phyloP scores from a whole-genome alignment of 768 basidiomycete genomes.

The Tremella fuciformis region DNA sequence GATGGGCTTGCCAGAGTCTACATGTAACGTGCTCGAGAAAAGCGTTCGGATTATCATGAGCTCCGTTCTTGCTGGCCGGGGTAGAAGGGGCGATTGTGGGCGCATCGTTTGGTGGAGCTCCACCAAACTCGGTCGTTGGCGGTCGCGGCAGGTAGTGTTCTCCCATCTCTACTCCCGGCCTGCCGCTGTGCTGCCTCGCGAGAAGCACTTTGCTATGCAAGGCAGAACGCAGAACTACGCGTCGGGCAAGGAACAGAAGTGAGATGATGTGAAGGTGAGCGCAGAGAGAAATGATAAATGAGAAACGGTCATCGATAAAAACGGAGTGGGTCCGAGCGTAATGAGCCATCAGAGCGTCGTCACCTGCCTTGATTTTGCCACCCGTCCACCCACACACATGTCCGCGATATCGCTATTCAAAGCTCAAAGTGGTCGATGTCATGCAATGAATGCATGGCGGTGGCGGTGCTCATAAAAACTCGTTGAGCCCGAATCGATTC shows the following conservation, averaged over 20 bases:
- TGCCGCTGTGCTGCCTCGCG: not conserved
- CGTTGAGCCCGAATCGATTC: slow-evolving; percentile 10
- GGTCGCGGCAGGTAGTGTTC: not conserved
- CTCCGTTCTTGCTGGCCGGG: slow-evolving; percentile 2
- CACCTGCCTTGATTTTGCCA: not conserved
- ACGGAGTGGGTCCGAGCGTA: too few relatives aligned
- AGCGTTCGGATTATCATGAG: not conserved
- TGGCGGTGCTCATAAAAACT: slow-evolving; percentile 14
- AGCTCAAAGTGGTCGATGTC: not conserved
- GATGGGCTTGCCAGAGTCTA: slow-evolving; percentile 22
- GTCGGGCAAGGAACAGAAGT: not conserved
- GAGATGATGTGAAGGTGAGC: too few relatives aligned
- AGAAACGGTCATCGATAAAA: too few relatives aligned
- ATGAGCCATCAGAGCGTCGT: not conserved
- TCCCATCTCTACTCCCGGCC: too few relatives aligned
- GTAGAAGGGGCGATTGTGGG: slow-evolving; percentile 5
- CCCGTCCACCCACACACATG: not conserved
- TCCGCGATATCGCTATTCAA: not conserved
- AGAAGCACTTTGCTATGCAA: too few relatives aligned
- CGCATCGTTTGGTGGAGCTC: slow-evolving; percentile 1
- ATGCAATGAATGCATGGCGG: not conserved
- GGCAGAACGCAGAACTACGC: too few relatives aligned
- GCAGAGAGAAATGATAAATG: too few relatives aligned
- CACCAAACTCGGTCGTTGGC: not conserved
- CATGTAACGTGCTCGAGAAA: slow-evolving; percentile 31